Evolutionary conservation across 2,329 filamentous ascomycete genomes (phyloP).

Genomic region (Aspergillus intermedius): DNA sequence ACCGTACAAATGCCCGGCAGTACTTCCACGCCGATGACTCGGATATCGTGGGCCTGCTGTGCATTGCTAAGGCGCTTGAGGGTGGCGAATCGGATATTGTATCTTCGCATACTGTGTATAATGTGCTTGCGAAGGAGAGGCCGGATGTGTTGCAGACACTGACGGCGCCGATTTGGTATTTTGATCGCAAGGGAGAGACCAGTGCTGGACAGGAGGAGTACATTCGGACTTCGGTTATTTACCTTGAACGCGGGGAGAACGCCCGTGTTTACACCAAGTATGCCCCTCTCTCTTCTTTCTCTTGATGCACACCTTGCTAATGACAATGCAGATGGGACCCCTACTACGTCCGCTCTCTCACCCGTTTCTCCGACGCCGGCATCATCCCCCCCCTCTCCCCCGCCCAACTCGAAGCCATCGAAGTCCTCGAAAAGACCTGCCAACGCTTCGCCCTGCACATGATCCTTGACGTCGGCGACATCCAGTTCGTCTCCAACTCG

Average conservation of each 20-base stretch:
- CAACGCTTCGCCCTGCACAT: conserved; percentile 70
- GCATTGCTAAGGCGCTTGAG: conserved; percentile 68
- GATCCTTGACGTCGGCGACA: conserved; percentile 78
- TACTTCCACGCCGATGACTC: conserved; percentile 81
- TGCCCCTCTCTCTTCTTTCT: background rate
- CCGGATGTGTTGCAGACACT: conserved; percentile 72
- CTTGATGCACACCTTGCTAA: background rate
- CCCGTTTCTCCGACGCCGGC: conserved; percentile 65
- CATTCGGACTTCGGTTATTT: conserved; percentile 66
- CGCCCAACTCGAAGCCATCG: conserved; percentile 61
- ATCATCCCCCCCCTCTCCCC: conserved; percentile 65
- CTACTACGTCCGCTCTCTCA: conserved; percentile 73
- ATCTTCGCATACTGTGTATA: conserved; percentile 74
- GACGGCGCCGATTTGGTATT: conserved; percentile 78
- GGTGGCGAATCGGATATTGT: conserved; percentile 82
- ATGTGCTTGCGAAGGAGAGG: conserved; percentile 65
- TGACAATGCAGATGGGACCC: conserved; percentile 63
- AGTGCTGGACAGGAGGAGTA: conserved; percentile 68
- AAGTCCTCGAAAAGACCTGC: conserved; percentile 70
- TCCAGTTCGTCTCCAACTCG: conserved; percentile 76
- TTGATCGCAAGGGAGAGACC: conserved; percentile 82
- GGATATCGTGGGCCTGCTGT: conserved; percentile 77
- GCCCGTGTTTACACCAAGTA: conserved; percentile 67
- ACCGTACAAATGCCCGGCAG: conserved; percentile 75
- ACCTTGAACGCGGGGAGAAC: conserved; percentile 62